Percentiles rank a stretch among this genome's conserved stretches.
Conservation (phyloP, 1,139 yeast genomes). For the Geotrichum candidum region DNA sequence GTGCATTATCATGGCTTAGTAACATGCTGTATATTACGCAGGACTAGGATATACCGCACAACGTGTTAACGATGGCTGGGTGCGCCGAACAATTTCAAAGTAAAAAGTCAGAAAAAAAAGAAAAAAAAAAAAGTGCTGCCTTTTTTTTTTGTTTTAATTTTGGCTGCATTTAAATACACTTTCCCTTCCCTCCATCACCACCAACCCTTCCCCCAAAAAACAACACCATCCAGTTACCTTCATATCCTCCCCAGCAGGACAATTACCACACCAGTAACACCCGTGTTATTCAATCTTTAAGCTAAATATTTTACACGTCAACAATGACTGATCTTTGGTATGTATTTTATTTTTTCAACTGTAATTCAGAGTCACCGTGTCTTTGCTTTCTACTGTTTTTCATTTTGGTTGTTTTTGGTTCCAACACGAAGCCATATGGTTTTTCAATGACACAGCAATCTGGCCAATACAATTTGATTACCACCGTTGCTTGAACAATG, state of each 20-base stretch:
- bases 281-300: neutral
- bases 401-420: neutral
- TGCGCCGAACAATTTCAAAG: neutral
- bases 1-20: neutral
- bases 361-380: neutral
- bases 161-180: neutral
- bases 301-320: neutral
- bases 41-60: neutral
- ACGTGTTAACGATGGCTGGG: neutral
- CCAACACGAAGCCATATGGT: neutral
- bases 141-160: neutral
- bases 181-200: neutral
- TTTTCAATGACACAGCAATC: neutral
- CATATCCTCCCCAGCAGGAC: neutral
- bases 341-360: neutral
- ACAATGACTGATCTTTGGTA: constrained; percentile 21
- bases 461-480: neutral
- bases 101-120: neutral
- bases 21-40: neutral
- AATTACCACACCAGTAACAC: neutral
- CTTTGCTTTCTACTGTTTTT: neutral
- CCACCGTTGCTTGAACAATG: neutral
- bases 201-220: neutral
- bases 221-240: neutral
- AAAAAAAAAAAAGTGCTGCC: neutral